Evolutionary conservation across 2,329 filamentous ascomycete genomes (phyloP).

Genomic region (Dothistroma septosporum): DNA sequence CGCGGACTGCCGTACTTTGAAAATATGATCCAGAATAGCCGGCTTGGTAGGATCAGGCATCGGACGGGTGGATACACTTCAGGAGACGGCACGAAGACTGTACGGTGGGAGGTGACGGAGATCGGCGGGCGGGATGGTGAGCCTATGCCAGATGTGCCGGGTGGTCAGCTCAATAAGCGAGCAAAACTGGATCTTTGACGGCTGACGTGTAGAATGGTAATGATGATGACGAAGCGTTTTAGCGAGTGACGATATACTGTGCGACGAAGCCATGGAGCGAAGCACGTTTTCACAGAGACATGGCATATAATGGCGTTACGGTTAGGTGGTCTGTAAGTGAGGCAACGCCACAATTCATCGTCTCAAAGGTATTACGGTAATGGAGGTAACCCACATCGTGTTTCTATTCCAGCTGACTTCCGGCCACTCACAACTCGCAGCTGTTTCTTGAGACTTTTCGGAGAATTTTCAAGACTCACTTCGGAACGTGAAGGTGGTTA

Average conservation of each 20-base stretch:
- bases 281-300: background rate
- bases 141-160: background rate
- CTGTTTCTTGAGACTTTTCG: background rate
- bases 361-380: background rate
- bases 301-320: background rate
- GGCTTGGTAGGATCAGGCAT: conserved; percentile 63
- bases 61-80: conserved; percentile 57
- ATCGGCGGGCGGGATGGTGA: conserved; percentile 37
- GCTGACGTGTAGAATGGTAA: background rate
- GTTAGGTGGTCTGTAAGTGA: background rate
- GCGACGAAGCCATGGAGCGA: background rate
- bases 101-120: conserved; percentile 84
- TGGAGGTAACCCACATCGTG: background rate
- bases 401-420: background rate
- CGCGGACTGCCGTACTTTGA: conserved; percentile 82
- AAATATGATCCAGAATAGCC: conserved; percentile 70
- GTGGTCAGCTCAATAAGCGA: conserved; percentile 1
- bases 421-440: background rate
- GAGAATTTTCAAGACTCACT: no score
- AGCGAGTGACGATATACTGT: background rate
- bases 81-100: conserved; percentile 59
- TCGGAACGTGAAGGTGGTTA: background rate
- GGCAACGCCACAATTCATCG: background rate
- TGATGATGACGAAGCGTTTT: background rate
- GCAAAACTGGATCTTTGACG: background rate